Percentiles rank a stretch among this genome's conserved stretches.
Conservation (phyloP, 345 rosid genomes). For the Populus pruinosa region DNA sequence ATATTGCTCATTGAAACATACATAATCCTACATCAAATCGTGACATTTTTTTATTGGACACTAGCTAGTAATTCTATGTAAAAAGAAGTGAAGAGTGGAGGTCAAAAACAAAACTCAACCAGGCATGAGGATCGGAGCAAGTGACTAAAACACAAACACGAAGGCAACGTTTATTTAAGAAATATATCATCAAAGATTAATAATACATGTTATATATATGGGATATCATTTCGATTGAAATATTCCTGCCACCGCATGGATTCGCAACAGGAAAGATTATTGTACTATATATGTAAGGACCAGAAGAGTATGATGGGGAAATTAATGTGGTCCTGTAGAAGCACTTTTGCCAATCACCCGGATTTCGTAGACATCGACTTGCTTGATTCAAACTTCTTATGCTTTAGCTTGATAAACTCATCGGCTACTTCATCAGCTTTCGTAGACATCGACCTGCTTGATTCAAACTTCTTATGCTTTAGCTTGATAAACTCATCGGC, state of each 20-base stretch:
- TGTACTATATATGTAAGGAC: background rate
- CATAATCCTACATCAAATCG: no score
- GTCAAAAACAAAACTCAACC: no score
- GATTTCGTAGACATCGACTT: background rate
- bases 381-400: conserved; percentile 40
- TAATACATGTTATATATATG: no score
- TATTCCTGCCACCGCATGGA: no score
- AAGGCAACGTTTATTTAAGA: background rate
- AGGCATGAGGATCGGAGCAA: no score
- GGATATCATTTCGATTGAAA: no score
- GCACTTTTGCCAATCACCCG: background rate
- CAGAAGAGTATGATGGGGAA: background rate
- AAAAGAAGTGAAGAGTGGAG: no score
- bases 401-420: conserved; percentile 54
- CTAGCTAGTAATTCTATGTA: no score
- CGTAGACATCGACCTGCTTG: background rate
- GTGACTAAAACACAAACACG: background rate
- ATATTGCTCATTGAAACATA: no score
- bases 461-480: conserved; percentile 56
- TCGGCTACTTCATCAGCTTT: conserved; percentile 51
- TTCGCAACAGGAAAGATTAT: background rate
- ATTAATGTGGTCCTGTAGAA: background rate
- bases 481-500: conserved; percentile 62
- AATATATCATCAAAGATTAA: background rate
- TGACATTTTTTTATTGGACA: no score